phyloP scores from a whole-genome alignment of 192 early-diverging fungal genomes.

The Funneliformis geosporum region DNA sequence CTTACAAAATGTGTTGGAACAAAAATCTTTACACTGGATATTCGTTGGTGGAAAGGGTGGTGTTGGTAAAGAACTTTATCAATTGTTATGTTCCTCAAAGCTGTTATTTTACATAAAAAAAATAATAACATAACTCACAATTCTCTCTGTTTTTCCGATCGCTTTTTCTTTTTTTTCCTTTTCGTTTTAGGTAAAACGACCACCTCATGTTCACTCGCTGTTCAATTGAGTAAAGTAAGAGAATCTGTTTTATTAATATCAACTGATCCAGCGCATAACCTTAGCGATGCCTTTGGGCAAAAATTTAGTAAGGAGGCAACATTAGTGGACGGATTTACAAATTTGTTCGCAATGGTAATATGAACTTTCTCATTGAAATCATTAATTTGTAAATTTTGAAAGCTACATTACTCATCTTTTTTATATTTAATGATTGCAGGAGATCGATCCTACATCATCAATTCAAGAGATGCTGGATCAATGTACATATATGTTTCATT shows the following conservation, averaged over 20 bases:
- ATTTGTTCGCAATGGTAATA: constrained; percentile 92
- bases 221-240: constrained; percentile 86
- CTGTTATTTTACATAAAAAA: not conserved
- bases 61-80: constrained; percentile 72
- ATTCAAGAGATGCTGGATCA: constrained; percentile 99
- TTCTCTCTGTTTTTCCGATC: not conserved
- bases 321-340: constrained; percentile 90
- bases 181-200: constrained; percentile 63
- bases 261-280: constrained; percentile 99
- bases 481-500: constrained; percentile 47
- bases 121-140: no score
- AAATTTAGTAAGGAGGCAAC: constrained; percentile 98
- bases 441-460: constrained; percentile 97
- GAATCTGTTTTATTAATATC: constrained; percentile 96
- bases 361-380: constrained; percentile 9
- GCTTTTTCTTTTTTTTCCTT: constrained; percentile 2
- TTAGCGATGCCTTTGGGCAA: constrained; percentile 99
- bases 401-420: not conserved
- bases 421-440: constrained; percentile 50
- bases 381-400: not conserved
- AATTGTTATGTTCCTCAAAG: not conserved
- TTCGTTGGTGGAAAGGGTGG: constrained; percentile 99
- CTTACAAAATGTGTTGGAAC: constrained; percentile 95
- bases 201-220: constrained; percentile 86
- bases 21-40: constrained; percentile 95